phyloP scores from a whole-genome alignment of 2,329 filamentous ascomycete genomes.

The Colletotrichum siamense region DNA sequence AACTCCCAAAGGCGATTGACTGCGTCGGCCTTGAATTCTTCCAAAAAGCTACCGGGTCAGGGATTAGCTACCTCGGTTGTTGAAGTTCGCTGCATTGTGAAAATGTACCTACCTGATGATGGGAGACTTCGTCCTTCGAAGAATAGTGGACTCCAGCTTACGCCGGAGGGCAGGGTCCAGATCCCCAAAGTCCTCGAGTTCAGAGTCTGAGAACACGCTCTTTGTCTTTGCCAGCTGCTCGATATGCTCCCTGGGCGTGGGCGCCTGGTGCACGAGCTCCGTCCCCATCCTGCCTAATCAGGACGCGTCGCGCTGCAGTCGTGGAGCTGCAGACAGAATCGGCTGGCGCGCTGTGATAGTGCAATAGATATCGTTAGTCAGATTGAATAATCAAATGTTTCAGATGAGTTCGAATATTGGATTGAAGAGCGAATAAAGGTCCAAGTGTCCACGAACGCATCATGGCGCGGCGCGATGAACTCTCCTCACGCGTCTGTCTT shows the following conservation, averaged over 20 bases:
- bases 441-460: background rate
- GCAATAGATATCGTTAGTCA: background rate
- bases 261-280: background rate
- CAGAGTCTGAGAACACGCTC: background rate
- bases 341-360: background rate
- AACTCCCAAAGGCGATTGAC: slow-evolving; percentile 56
- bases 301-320: background rate
- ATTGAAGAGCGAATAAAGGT: background rate
- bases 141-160: background rate
- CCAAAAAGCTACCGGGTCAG: background rate
- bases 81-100: background rate
- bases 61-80: background rate
- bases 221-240: background rate
- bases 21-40: slow-evolving; percentile 23
- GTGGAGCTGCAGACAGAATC: background rate
- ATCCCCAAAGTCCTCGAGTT: background rate
- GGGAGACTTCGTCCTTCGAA: background rate
- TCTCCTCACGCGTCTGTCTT: background rate
- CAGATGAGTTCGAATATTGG: background rate
- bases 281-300: background rate
- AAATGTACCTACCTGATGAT: background rate
- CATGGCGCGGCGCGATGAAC: background rate
- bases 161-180: background rate
- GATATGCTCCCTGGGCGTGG: background rate
- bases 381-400: background rate